These are phyloP conservation scores for Leccinellum albellum DNA, from an alignment of 768 basidiomycete genomes.

Conservation along the genomic window DNA sequence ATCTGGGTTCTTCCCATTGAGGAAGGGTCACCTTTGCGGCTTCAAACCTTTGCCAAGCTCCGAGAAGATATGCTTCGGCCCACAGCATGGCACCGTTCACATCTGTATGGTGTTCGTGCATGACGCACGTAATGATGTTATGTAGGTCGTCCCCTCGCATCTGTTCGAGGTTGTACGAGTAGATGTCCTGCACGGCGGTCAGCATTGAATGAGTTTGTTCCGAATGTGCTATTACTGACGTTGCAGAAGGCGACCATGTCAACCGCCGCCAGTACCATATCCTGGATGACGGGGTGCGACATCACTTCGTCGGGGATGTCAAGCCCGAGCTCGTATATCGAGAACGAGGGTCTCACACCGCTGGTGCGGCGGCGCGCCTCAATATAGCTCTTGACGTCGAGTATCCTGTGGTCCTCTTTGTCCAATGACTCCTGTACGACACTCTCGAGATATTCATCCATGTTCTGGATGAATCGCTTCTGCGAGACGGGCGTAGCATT, in stretches of 20 bases:
- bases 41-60: no score
- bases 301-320: conserved; percentile 21
- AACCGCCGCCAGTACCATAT: conserved; percentile 24
- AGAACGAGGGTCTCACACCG: conserved; percentile 39
- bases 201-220: no score
- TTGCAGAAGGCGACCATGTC: conserved; percentile 39
- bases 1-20: no score
- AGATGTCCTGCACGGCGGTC: no score
- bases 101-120: no score
- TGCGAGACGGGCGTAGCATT: not conserved
- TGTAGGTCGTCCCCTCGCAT: no score
- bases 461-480: conserved; percentile 36
- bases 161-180: no score
- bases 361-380: conserved; percentile 38
- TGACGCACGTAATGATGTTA: no score
- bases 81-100: no score
- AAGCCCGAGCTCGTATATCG: conserved; percentile 34
- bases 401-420: conserved; percentile 30
- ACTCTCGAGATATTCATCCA: conserved; percentile 34
- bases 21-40: no score
- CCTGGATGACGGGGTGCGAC: conserved; percentile 34
- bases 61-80: no score
- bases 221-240: conserved; percentile 12
- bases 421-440: conserved; percentile 43
- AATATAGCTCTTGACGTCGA: conserved; percentile 40